Evolutionary conservation across 768 basidiomycete species (phyloP), one percentile per base, ranked within the genome.

Genomic region (Tulasnella sp.): DNA sequence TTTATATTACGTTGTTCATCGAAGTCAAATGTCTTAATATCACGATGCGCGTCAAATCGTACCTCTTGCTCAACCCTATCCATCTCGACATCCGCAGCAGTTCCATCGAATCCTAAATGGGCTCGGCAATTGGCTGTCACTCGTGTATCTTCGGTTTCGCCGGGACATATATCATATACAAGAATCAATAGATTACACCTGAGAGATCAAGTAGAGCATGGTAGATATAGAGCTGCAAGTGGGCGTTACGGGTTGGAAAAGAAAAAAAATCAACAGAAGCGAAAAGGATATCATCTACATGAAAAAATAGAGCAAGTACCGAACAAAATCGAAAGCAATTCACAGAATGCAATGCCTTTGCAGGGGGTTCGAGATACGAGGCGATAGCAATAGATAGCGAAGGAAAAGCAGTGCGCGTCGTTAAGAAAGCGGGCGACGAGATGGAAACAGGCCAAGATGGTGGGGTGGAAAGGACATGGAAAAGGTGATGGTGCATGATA

Each of bases 341-440:
- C 28, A 69, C n/a, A 69, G 64, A 37, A 69, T 69, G 64, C 64
- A 69, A 28, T n/a, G 64, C 34, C 44, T 46, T 37, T 3, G 8
- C 8, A 4, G 12, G 64, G 6, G 12, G n/a, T 69, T 31, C n/a
- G 64, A 69, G 28, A 69, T 69, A 69, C 64, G 64, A 69, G 64
- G 24, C 64, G 64, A 69, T 69, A 69, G 64, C 64, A 69, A 69
- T 69, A 69, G 64, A 69, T 69, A 69, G 64, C 64, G 64, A 69
- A 31, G 64, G 28, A 37, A 69, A 28, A 69, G 64, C 34, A 6
- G 18, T 28, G 28, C 2, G 12, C 1, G 5, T 28, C 3, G 31
- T 6, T 69, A 34, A 34, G 28, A 69, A 69, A 31, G 34, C 14
- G 31, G 31, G 34, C 6, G 64, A 69, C 9, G 64, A 31, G 64